Base-by-base conservation (phyloP, 2,329 filamentous ascomycete genomes). In the Fusarium dlaminii region DNA sequence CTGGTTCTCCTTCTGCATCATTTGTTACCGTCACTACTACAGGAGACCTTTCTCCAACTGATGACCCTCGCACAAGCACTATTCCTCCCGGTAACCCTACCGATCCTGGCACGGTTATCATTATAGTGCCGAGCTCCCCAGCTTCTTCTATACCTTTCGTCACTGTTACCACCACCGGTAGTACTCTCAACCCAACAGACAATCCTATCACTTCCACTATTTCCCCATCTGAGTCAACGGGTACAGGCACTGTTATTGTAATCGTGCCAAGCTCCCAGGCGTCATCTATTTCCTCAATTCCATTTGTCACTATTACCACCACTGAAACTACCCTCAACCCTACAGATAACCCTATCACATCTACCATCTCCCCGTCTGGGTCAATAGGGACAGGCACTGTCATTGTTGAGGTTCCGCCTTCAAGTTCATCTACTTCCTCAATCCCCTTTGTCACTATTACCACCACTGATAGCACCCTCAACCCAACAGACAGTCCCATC, bases 1-100 rank as follows among this genome's bases (percentile, higher is more conserved):
- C 2, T 27, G 12, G 0, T 22, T 1, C 36, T 2, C 0, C 36
- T 30, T 20, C 52, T 1, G 22, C 37, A 32, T 45, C 54, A 4
- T 56, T 24, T 11, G 29, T 56, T 2, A 56, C 54, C 1, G 5
- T 32, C 29, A 56, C 54, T 11, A n/a, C 20, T 24, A 2, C 52
- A 30, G 36, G 52, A 3, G 7, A n/a, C 7, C 34, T 39, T 18
- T 17, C 52, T 11, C 52, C 36, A 1, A 56, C 52, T 14, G 36
- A 56, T 20, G 27, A 10, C 22, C 27, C 52, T 20, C 20, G 6
- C 6, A 56, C 29, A 6, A 56, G 22, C 17, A 56, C 54, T 13
- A 5, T 56, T 11, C n/a, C 54, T 3, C 54, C 37, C 1, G 13
- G 13, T 7, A 24, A 30, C 12, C 22, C 52, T 6, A 24, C 27